Percentiles rank a stretch among this genome's conserved stretches.
Conservation (phyloP, 371 early-diverging fungal genomes). For the Quaeritorhiza haematococci region DNA sequence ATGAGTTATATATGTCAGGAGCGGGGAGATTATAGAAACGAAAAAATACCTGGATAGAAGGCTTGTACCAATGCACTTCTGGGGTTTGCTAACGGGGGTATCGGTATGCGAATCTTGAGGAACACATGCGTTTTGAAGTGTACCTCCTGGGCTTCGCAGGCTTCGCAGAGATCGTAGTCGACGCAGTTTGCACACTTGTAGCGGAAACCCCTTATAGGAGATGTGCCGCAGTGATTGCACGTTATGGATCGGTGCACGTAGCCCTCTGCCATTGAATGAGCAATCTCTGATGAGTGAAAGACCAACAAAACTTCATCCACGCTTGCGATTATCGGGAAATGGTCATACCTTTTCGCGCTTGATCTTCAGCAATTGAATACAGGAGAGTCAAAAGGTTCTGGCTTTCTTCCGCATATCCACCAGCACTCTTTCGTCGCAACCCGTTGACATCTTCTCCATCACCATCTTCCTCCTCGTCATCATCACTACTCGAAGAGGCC, state of each 20-base stretch:
- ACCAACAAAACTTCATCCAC: neutral
- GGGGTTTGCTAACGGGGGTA: constrained; percentile 92
- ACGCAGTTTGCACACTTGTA: constrained; percentile 92
- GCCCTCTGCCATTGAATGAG: constrained; percentile 49
- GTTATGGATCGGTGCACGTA: constrained; percentile 84
- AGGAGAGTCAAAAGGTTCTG: constrained; percentile 67
- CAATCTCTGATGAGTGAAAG: neutral
- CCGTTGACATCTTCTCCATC: too few species aligned
- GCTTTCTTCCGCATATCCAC: constrained; percentile 28
- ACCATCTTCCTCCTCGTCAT: too few species aligned
- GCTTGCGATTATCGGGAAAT: neutral
- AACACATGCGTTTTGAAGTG: constrained; percentile 82
- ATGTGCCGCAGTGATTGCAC: constrained; percentile 82
- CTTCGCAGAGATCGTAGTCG: constrained; percentile 90
- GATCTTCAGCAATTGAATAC: constrained; percentile 82
- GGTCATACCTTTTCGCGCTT: constrained; percentile 71
- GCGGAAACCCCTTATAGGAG: constrained; percentile 84
- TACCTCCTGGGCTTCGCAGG: constrained; percentile 73
- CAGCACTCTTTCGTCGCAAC: too few species aligned
- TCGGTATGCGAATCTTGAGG: constrained; percentile 85
- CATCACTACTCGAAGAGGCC: too few species aligned
- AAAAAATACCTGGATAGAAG: constrained; percentile 68
- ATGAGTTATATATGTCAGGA: too few species aligned
- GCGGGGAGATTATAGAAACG: too few species aligned
- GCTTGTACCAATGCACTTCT: constrained; percentile 69